Conservation (phyloP, 1,284 basidiomycete species). For the Ustilago nuda region DNA sequence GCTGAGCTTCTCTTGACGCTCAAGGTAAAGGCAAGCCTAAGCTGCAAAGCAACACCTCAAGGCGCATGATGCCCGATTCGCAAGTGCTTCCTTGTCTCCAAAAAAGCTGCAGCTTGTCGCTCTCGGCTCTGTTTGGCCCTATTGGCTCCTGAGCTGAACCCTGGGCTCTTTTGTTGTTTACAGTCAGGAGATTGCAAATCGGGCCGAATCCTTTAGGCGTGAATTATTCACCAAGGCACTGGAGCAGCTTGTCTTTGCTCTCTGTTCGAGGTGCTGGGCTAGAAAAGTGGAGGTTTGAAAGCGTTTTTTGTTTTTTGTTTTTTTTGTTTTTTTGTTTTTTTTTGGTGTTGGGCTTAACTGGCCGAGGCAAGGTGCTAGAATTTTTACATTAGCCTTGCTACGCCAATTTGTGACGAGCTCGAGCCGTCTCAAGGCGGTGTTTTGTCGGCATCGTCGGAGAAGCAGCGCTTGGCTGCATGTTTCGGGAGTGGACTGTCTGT, state of each 20-base stretch:
- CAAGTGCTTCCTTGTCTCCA: neutral
- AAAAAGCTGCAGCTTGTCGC: slow-evolving; percentile 1
- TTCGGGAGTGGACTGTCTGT: no score
- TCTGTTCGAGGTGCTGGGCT: neutral
- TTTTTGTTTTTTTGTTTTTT: no score
- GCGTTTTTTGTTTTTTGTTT: neutral
- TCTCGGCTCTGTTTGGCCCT: neutral
- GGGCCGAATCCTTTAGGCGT: slow-evolving; percentile 1
- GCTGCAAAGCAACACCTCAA: neutral
- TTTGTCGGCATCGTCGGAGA: neutral
- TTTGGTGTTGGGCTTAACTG: neutral
- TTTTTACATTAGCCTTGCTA: neutral
- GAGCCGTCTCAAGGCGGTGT: neutral
- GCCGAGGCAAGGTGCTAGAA: neutral
- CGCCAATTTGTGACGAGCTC: neutral
- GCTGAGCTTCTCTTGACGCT: no score
- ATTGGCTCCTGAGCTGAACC: slow-evolving; percentile 32
- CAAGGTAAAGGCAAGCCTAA: neutral
- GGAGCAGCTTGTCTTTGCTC: slow-evolving; percentile 15
- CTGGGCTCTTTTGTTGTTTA: slow-evolving; percentile 15
- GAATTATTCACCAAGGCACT: neutral
- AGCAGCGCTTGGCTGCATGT: neutral
- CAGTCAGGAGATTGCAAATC: slow-evolving; percentile 1
- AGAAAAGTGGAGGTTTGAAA: slow-evolving; percentile 15
- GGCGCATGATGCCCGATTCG: neutral